These are phyloP conservation scores for Diplogelasinospora grovesii DNA, from an alignment of 495 filamentous ascomycete species.

Conservation along the genomic window DNA sequence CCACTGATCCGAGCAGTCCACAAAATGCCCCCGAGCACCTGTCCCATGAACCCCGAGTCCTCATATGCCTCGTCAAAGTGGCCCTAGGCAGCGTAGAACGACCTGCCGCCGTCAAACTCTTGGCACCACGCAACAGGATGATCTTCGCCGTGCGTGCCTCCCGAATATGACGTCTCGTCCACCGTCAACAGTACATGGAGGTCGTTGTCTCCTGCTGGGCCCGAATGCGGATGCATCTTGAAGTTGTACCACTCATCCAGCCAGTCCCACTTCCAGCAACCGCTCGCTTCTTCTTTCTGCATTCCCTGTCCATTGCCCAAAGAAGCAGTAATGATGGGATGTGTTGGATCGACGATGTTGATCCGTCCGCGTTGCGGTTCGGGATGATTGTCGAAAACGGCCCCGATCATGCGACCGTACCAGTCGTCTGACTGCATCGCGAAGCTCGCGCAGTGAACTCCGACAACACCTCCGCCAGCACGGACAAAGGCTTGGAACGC, in stretches of 20 bases:
- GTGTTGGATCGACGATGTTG: conserved; percentile 13
- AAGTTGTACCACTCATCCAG: conserved; percentile 40
- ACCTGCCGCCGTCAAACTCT: conserved; percentile 29
- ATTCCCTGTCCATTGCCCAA: conserved; percentile 8
- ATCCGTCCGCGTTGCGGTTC: conserved; percentile 23
- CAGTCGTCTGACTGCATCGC: conserved; percentile 20
- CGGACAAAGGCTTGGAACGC: conserved; percentile 25
- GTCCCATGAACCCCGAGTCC: conserved; percentile 26
- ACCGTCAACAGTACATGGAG: conserved; percentile 26
- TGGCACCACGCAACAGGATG: conserved; percentile 33
- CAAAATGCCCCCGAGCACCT: conserved; percentile 24
- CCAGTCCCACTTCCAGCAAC: conserved; percentile 24
- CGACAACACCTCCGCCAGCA: conserved; percentile 29
- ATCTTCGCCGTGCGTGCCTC: conserved; percentile 23
- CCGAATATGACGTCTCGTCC: conserved; percentile 25
- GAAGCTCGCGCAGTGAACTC: conserved; percentile 31
- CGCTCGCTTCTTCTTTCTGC: background rate
- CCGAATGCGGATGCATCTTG: conserved; percentile 18
- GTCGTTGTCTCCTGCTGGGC: background rate
- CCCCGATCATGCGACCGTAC: conserved; percentile 32
- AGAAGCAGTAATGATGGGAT: conserved; percentile 19
- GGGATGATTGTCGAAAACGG: conserved; percentile 28
- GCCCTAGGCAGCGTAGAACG: conserved; percentile 33
- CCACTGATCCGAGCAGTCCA: conserved; percentile 23
- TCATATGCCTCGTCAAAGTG: conserved; percentile 35